Evolutionary conservation across 1,284 basidiomycete genomes (phyloP).

Genomic region (Rhizoctonia solani): DNA sequence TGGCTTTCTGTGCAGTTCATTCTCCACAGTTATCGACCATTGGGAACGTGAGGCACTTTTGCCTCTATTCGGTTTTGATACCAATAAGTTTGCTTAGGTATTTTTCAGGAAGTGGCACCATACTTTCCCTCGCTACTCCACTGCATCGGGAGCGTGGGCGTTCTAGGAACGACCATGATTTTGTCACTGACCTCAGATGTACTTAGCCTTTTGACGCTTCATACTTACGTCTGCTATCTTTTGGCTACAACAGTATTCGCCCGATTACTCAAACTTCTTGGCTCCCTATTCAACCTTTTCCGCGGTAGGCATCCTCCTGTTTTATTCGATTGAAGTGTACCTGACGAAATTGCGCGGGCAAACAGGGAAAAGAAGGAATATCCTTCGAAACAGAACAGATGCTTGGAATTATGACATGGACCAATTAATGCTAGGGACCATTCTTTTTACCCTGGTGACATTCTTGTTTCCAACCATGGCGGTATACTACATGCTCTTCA

Average conservation of each 20-base stretch:
- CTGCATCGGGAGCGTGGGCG: conserved; percentile 58
- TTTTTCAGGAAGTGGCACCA: conserved; percentile 49
- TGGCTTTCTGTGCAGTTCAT: conserved; percentile 74
- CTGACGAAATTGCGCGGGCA: conserved; percentile 2
- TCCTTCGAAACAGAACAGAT: conserved; percentile 81
- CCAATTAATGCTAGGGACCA: conserved; percentile 91
- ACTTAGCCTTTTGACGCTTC: conserved; percentile 67
- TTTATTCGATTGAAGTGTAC: conserved; percentile 4
- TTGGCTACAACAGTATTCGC: conserved; percentile 68
- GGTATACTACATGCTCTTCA: conserved; percentile 84
- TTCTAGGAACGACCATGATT: conserved; percentile 70
- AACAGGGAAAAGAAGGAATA: conserved; percentile 83
- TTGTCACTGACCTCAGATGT: conserved; percentile 71
- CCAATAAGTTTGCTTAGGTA: conserved; percentile 35
- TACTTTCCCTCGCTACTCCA: conserved; percentile 56
- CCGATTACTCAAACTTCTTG: conserved; percentile 62
- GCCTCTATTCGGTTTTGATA: conserved; percentile 35
- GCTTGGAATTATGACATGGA: conserved; percentile 91
- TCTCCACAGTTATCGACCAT: conserved; percentile 62
- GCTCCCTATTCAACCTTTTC: conserved; percentile 91
- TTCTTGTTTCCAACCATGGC: conserved; percentile 91
- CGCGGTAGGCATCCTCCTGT: conserved; percentile 60
- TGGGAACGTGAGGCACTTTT: conserved; percentile 66
- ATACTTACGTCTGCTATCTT: conserved; percentile 74
- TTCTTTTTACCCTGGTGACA: conserved; percentile 88